Conservation (phyloP, 225 moss, liverwort and hornwort species). For the Physcomitrellopsis africana region DNA sequence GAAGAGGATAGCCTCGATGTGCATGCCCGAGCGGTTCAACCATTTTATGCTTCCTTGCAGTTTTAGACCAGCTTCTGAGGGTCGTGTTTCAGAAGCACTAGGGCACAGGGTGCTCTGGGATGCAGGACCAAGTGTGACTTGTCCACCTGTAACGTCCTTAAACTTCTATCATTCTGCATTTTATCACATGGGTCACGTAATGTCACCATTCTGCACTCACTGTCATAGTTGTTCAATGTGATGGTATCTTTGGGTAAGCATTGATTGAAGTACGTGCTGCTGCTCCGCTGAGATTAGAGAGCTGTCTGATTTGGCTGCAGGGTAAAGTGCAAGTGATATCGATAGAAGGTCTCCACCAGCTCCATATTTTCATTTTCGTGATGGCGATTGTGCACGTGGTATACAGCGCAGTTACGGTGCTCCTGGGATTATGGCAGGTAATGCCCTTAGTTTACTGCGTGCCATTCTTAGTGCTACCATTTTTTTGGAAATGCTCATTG, state of each 20-base stretch:
- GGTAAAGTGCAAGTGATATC: slow-evolving; percentile 79
- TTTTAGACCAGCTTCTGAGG: slow-evolving; percentile 22
- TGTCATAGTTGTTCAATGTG: too few species aligned
- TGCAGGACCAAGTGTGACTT: not conserved
- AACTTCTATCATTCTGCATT: too few species aligned
- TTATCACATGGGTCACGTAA: too few species aligned
- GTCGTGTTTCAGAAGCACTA: not conserved
- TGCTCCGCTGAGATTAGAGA: too few species aligned
- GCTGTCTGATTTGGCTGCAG: slow-evolving; percentile 35
- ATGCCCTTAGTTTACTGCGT: slow-evolving; percentile 3
- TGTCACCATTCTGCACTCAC: too few species aligned
- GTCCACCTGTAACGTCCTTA: slow-evolving; percentile 25
- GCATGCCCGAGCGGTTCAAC: slow-evolving; percentile 60
- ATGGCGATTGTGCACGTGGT: slow-evolving; percentile 78
- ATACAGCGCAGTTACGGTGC: slow-evolving; percentile 78
- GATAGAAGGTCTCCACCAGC: slow-evolving; percentile 68
- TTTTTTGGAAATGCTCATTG: too few species aligned
- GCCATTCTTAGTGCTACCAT: too few species aligned
- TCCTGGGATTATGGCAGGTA: slow-evolving; percentile 73
- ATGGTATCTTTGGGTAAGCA: too few species aligned
- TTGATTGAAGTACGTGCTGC: too few species aligned
- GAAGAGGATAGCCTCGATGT: slow-evolving; percentile 53
- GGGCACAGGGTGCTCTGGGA: slow-evolving; percentile 34
- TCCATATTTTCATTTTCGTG: slow-evolving; percentile 93
- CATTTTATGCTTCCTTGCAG: slow-evolving; percentile 72